These are phyloP conservation scores for Chlamydomonas urium DNA, from an alignment of 139 green algal genomes.

Conservation along the genomic window DNA sequence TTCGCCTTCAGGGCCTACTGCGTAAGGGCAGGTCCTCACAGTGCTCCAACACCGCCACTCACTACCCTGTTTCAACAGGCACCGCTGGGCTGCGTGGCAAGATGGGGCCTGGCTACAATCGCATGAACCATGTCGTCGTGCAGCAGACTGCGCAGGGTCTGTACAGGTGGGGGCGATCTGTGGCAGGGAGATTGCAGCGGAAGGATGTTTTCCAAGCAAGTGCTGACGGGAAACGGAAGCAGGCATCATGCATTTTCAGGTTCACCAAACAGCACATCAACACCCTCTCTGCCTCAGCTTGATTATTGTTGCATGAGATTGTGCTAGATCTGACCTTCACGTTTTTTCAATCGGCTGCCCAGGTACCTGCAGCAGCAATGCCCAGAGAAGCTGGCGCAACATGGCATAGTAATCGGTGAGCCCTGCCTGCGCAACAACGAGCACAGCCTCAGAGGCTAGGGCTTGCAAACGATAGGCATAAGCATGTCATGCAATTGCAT, in stretches of 20 bases:
- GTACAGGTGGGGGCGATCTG: conserved; percentile 25
- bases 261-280: no score
- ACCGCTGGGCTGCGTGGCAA: conserved; percentile 68
- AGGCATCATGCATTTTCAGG: no score
- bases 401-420: conserved; percentile 40
- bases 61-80: conserved; percentile 28
- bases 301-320: background rate
- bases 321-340: background rate
- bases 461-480: no score
- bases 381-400: background rate
- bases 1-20: background rate
- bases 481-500: no score
- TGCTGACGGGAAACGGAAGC: no score
- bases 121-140: conserved; percentile 72
- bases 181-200: no score
- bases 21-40: background rate
- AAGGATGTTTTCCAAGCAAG: no score
- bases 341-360: background rate
- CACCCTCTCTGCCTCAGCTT: background rate
- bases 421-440: background rate
- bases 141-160: conserved; percentile 76
- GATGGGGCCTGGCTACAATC: conserved; percentile 64
- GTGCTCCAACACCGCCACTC: background rate
- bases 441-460: background rate
- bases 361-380: conserved; percentile 22